Conservation (phyloP, 2,329 filamentous ascomycete genomes). For the Cordyceps cicadae region DNA sequence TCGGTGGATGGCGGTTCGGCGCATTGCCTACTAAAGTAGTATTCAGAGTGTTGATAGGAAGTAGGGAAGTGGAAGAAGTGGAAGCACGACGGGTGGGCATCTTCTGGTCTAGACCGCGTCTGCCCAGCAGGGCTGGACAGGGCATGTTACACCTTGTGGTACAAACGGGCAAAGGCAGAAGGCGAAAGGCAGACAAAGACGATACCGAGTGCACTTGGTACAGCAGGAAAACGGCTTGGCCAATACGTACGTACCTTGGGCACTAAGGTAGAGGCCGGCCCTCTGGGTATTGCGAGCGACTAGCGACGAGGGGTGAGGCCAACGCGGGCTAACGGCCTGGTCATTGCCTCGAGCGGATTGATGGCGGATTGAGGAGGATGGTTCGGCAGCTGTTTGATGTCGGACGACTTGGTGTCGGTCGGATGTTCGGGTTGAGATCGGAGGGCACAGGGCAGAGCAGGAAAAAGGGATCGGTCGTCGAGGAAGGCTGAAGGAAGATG, state of each 20-base stretch:
- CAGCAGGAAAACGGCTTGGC: neutral
- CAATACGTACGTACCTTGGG: constrained; percentile 32
- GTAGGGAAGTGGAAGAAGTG: too few species aligned
- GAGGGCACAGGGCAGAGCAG: too few species aligned
- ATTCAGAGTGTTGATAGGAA: too few species aligned
- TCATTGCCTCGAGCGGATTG: constrained; percentile 30
- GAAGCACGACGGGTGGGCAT: neutral
- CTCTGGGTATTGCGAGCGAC: constrained; percentile 32
- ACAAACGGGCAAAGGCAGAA: neutral
- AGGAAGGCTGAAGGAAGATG: constrained; percentile 36
- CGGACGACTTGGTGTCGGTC: constrained; percentile 20
- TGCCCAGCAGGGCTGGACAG: neutral
- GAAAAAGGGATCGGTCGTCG: constrained; percentile 52
- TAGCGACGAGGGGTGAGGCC: constrained; percentile 40
- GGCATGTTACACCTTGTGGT: neutral
- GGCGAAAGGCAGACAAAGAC: neutral
- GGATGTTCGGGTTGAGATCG: constrained; percentile 24
- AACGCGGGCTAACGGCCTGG: constrained; percentile 28
- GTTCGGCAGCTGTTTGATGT: constrained; percentile 9
- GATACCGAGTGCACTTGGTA: neutral
- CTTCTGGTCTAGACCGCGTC: neutral
- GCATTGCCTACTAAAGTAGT: neutral
- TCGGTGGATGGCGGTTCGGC: neutral
- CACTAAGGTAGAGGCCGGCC: constrained; percentile 25
- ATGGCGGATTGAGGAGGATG: too few species aligned